Base-by-base conservation (phyloP, 2,329 filamentous ascomycete species). In the Cercospora brassicicola region DNA sequence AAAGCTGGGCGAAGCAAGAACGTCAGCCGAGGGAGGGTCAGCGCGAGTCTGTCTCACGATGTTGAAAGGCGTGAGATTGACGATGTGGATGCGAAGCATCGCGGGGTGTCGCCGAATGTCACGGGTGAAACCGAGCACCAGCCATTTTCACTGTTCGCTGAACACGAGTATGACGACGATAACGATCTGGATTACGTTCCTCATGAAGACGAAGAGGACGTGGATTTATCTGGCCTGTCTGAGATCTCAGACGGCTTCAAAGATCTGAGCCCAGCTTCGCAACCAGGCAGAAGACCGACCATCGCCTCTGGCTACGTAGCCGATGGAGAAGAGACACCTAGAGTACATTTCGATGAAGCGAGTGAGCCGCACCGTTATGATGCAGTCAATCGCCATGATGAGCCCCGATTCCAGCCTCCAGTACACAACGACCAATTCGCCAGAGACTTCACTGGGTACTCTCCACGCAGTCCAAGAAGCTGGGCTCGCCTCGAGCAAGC, bases 261-360 rank as follows among this genome's bases (percentile, higher is more conserved):
- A 20, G 55, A 57, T 1, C 31, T 57, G 7, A 57, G 55, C 11
- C 55, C 28, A 20, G 59, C 39, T 8, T 13, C 10, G 18, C 20
- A 33, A 9, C 59, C 23, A 4, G 36, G 59, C 39, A 36, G 59
- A 48, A 15, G 39, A 13, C 7, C 23, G 7, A 62, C 59, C 3
- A 26, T 51, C 36, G 48, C 39, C 20, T 62, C 59, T 20, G 59
- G 39, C 26, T 62, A 62, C 18, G n/a, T 62, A 11, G 59, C 33
- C 39, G 59, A 62, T 3, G 39, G 20, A 48, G 59, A 62, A 39
- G 33, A 23, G 33, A 51, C 59, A 2, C 39, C 59, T 2, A 42
- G 23, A 45, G 59, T 62, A 3, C 59, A 62, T 39, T 62, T 62
- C 13, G 59, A 62, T 26, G 59, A 51, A 20, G 59, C 23, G 5